These are phyloP conservation scores for Alternaria brassicae DNA, from an alignment of 2,329 filamentous ascomycete genomes.

Conservation along the genomic window DNA sequence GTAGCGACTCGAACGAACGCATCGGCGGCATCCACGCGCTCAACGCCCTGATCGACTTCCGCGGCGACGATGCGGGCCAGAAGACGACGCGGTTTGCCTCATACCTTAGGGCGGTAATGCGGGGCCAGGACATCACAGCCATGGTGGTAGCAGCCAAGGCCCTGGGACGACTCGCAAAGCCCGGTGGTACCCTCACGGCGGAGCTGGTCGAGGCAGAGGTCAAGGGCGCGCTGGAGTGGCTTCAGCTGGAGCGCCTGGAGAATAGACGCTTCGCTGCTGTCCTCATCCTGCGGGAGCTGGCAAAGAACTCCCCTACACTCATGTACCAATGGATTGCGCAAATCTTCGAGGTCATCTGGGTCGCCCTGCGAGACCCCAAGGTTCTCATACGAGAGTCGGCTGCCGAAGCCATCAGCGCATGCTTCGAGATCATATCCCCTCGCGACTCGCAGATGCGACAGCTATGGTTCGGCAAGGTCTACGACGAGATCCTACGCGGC, in stretches of 20 bases:
- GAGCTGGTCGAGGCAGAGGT: conserved; percentile 97
- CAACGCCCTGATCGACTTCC: conserved; percentile 93
- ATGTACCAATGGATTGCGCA: conserved; percentile 96
- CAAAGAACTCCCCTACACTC: conserved; percentile 89
- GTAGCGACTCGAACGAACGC: conserved; percentile 84
- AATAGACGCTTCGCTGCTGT: conserved; percentile 93
- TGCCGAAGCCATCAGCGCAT: conserved; percentile 90
- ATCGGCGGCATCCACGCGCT: conserved; percentile 92
- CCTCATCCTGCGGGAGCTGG: conserved; percentile 86
- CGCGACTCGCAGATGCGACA: conserved; percentile 88
- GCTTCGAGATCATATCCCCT: conserved; percentile 93
- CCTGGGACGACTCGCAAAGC: conserved; percentile 87
- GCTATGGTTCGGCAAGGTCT: conserved; percentile 89
- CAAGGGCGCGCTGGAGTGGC: conserved; percentile 94
- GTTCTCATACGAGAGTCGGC: conserved; percentile 91
- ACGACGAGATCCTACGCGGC: conserved; percentile 81
- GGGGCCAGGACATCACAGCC: conserved; percentile 88
- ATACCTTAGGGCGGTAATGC: conserved; percentile 84
- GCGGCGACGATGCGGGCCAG: conserved; percentile 88
- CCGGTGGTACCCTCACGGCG: conserved; percentile 90
- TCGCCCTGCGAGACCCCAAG: conserved; percentile 86
- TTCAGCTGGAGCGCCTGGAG: conserved; percentile 93
- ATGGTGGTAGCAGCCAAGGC: conserved; percentile 91
- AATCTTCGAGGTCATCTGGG: conserved; percentile 96
- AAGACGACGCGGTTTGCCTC: conserved; percentile 96